Evolutionary conservation across 805 yeast genomes (phyloP), one percentile per base, ranked within the genome.

Genomic region (Yarrowia sp.): DNA sequence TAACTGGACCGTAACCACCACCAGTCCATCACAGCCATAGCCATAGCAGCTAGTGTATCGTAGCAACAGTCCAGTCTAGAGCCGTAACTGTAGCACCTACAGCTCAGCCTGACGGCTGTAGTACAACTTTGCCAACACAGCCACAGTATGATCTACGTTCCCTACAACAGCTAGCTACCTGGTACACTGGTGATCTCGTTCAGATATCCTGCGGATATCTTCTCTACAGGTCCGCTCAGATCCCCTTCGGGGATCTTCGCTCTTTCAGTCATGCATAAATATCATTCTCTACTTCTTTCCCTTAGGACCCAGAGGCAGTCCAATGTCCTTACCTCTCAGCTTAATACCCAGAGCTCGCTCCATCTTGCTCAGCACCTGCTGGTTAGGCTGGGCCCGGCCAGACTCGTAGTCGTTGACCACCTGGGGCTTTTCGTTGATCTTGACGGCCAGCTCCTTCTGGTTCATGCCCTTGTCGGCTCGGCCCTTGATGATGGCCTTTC

Each of bases 351-450:
- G 82, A 45, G 88, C 96, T 78, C 97, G 85, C 81, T 95, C 98
- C 76, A 95, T 79, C 81, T 95, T 95, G 65, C 88, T 92, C 73
- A 95, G 83, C 63, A 95, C 78, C 79, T 92, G 98, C 81, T 95
- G 99, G 81, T 90, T 92, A 66, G 99, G 99, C 70, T 89, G 85
- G 50, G 97, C 99, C 75, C 96, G 86, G 66, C 97, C 98, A 65
- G 96, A 90, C 81, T 95, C 99, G 78, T 95, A 95, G 74, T 95
- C 99, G 78, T 91, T 92, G 74, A 95, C 86, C 67, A 95, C 89
- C 70, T 87, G 91, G 67, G 98, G 97, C 81, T 95, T 95, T 80
- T 95, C 99, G 76, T 92, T 93, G 74, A 93, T 84, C 76, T 88
- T 89, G 65, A 97, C 91, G 72, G 99, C 99, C 73, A 95, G 83